Percentiles rank a stretch among this genome's conserved stretches.
Evolutionary conservation across 345 rosid species (phyloP).

Genomic region (Eucalyptus lansdowneana): DNA sequence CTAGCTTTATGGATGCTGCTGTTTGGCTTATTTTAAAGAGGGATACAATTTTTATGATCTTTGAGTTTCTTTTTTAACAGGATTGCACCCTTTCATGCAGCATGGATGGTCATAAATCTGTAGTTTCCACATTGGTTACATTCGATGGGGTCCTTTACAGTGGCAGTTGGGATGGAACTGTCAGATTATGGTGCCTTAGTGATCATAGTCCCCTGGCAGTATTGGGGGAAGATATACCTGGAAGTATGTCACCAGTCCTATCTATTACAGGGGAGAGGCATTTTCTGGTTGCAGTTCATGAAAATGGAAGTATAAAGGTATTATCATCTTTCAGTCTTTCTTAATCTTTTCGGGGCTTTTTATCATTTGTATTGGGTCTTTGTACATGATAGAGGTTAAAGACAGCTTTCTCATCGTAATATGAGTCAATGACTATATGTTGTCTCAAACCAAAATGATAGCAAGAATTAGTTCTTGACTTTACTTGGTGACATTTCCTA

Average conservation of each 20-base stretch:
- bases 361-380: neutral
- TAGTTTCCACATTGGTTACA: constrained; percentile 61
- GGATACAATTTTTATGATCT: neutral
- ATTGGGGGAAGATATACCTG: constrained; percentile 44
- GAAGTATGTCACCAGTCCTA: constrained; percentile 43
- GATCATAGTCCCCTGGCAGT: constrained; percentile 74
- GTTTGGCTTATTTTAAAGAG: neutral
- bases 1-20: neutral
- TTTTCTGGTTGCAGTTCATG: constrained; percentile 52
- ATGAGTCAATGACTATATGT: neutral
- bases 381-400: neutral
- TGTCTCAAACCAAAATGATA: neutral
- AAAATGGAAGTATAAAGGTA: constrained; percentile 79
- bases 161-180: constrained; percentile 94
- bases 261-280: constrained; percentile 36
- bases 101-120: constrained; percentile 84
- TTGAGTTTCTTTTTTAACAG: constrained; percentile 16
- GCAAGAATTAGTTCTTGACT: neutral
- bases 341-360: neutral
- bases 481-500: neutral
- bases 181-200: constrained; percentile 74
- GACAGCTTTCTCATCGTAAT: neutral
- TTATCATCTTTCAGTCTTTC: neutral
- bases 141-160: constrained; percentile 64
- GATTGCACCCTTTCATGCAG: constrained; percentile 58